Conservation (phyloP, 1,139 yeast species). For the Chernovozyma sophiae-reginae region DNA sequence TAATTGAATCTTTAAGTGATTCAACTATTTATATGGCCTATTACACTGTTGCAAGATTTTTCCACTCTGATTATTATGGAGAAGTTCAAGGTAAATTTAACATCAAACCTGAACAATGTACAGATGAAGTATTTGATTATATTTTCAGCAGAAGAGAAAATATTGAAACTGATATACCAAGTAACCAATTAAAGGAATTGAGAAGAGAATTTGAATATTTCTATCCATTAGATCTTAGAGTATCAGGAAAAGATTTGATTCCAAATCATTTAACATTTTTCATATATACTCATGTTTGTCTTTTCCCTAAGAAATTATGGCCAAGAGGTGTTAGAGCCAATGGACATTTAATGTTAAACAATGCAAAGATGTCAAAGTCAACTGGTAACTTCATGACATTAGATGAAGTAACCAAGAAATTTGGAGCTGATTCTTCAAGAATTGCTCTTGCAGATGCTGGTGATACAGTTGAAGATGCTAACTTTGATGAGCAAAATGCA, state of each 20-base stretch:
- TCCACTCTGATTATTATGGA: constrained; percentile 88
- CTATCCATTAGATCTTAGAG: constrained; percentile 86
- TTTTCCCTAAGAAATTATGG: constrained; percentile 90
- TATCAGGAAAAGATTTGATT: constrained; percentile 95
- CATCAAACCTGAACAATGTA: constrained; percentile 80
- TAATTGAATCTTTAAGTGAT: constrained; percentile 93
- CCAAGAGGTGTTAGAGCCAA: constrained; percentile 92
- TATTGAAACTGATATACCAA: constrained; percentile 58
- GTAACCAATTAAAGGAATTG: constrained; percentile 62
- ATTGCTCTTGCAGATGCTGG: constrained; percentile 99
- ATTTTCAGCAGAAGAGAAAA: constrained; percentile 72
- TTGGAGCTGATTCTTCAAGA: constrained; percentile 97
- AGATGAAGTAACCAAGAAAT: constrained; percentile 77
- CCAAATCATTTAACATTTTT: constrained; percentile 97
- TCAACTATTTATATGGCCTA: constrained; percentile 96
- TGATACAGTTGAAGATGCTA: constrained; percentile 96
- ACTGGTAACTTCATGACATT: constrained; percentile 97
- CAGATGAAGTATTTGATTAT: constrained; percentile 91
- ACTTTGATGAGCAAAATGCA: constrained; percentile 94
- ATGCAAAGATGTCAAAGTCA: constrained; percentile 96
- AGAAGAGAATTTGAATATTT: constrained; percentile 95
- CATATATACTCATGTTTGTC: constrained; percentile 87
- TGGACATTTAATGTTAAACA: constrained; percentile 92
- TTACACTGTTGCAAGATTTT: constrained; percentile 83
- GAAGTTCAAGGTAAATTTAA: constrained; percentile 64